Evolutionary conservation across 2,329 filamentous ascomycete species (phyloP), one percentile per base, ranked within the genome.

Genomic region (Fusarium sp.): DNA sequence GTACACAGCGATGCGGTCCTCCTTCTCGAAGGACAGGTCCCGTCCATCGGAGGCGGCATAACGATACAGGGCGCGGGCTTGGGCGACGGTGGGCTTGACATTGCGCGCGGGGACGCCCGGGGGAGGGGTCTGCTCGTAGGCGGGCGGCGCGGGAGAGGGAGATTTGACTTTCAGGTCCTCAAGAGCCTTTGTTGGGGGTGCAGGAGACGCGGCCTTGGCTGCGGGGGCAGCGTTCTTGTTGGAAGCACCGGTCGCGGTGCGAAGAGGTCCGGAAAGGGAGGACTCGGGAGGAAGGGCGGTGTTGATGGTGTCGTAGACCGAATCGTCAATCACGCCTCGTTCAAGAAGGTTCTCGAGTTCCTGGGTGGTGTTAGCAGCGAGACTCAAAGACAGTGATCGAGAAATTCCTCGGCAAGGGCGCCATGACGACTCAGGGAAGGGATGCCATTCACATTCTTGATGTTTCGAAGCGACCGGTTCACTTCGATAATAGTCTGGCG

Each of bases 291-390:
- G 95, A 34, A 98, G 90, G 75, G 93, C 87, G 70, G 85, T 83
- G 77, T 91, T 86, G 79, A 98, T 94, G 54, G 87, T 87, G 76
- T 93, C 91, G 78, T 95, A 94, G 77, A 91, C 90, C 60, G 90
- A 83, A 64, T 93, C 90, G 68, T 88, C 90, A 79, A 98, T 93
- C 77, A 95, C 86, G 72, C 91, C 91, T 76, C 92, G 90, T 79
- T 97, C 95, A 73, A 94, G 89, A 66, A 98, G 92, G 73, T 91
- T 92, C 81, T 97, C 94, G 65, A 98, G 92, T 84, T 98, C 95
- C 95, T 97, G 73, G 0, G 7, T 6, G 8, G 11, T 27, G 48
- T 76, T 30, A 75, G 61, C 34, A 28, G 23, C 23, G 23, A 37
- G 18, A 11, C n/a, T 51, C 18, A 18, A 31, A 37, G 34, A 11